Evolutionary conservation across 257 asterid species (phyloP), one percentile per base, ranked within the genome.

Genomic region (Avicennia marina): DNA sequence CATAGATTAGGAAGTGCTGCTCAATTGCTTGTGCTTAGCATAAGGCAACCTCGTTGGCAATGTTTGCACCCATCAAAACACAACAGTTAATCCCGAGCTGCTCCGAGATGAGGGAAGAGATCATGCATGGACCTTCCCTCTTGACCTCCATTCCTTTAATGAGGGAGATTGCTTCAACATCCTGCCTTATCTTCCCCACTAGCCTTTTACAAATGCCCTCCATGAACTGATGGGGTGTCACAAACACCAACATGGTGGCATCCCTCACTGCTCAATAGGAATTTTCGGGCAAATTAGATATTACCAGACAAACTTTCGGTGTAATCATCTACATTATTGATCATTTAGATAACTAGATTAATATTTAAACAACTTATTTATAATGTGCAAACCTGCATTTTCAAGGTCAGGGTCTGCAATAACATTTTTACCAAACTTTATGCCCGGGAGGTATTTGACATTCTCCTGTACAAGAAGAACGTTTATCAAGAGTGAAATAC

Each of bases 71-170:
- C 94, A 83, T 85, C 53, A 85, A 71, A 56, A 89, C 96, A 58
- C 97, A 89, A 47, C 88, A 86, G 60, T 66, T 80, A 65, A 86
- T 66, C 11, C 84, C 86, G 20, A 89, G 95, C 52, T 60, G 73
- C 53, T 84, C 74, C 0, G 95, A 70, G 54, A 89, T 84, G 68
- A 83, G 87, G 27, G 86, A 67, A 41, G 95, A 89, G 63, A 89
- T 86, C 95, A 89, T 89, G 72, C 88, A 72, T n/a, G 95, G 95
- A 44, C 97, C 97, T 65, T 89, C 97, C 81, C 26, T 79, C 84
- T 83, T 89, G 41, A 89, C 94, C 68, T 89, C 95, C 97, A 89
- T 89, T 48, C 86, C 96, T 74, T 88, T 88, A 21, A 82, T 81
- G 13, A 88, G 74, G 10, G 96, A 88, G 62, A 88, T 82, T 9